These are phyloP conservation scores for Scleroderma bovista DNA, from an alignment of 768 basidiomycete genomes.

Conservation along the genomic window DNA sequence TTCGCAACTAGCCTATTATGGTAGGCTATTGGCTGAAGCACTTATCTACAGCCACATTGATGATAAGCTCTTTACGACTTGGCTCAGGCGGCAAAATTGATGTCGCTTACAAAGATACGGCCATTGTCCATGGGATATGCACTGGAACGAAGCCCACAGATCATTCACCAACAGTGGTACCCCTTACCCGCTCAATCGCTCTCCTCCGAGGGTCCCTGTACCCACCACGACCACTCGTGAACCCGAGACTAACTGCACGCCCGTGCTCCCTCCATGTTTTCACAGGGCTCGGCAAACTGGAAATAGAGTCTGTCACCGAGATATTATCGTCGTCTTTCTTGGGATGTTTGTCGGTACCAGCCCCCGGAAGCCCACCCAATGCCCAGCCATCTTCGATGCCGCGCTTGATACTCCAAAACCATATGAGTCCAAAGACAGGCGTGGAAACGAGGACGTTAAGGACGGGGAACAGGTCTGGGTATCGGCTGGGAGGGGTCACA, in stretches of 20 bases:
- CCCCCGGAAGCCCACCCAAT: conserved; percentile 47
- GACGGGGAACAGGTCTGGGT: conserved; percentile 82
- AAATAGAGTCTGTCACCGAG: not conserved
- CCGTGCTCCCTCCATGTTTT: conserved; percentile 16
- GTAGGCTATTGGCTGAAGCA: no score
- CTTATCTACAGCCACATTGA: no score
- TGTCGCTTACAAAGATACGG: not conserved
- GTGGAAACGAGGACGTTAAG: conserved; percentile 80
- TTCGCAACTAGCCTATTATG: no score
- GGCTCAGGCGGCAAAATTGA: no score
- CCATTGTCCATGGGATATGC: not conserved
- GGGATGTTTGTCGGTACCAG: not conserved
- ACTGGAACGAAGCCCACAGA: not conserved
- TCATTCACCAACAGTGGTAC: conserved; percentile 16
- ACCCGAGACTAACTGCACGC: conserved; percentile 25
- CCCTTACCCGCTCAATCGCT: conserved; percentile 16
- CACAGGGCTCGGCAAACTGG: not conserved
- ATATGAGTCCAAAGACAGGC: conserved; percentile 74
- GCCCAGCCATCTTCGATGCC: conserved; percentile 81
- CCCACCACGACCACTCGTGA: conserved; percentile 13
- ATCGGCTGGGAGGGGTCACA: conserved; percentile 60
- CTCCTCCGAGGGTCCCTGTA: conserved; percentile 17
- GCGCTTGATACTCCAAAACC: conserved; percentile 86
- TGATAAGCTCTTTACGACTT: no score
- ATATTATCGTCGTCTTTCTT: conserved; percentile 6